Evolutionary conservation across 257 asterid species (phyloP), one percentile per base, ranked within the genome.

Genomic region (Jacaranda copaia): DNA sequence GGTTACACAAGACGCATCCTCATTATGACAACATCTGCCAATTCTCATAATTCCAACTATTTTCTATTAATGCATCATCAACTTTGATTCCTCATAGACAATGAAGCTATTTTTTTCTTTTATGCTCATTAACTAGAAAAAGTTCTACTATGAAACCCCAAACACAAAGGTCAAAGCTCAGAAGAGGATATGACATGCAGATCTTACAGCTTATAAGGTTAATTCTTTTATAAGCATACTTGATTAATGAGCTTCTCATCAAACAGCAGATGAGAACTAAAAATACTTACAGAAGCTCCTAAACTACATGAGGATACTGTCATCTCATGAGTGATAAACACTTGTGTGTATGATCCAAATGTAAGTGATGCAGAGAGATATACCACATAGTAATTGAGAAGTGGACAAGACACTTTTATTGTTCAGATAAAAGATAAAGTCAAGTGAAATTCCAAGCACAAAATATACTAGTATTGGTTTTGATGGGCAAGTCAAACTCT

Each of bases 211-310:
- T 25, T 45, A 75, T 71, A 65, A 72, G 62, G 57, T 52, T 12
- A 67, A n/a, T 55, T 76, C 35, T 46, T 46, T 25, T 39, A 73
- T 74, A 77, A 55, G 69, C 83, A 81, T 87, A 96, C 99, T 97
- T 96, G 96, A 87, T 93, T 94, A 61, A 96, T 89, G 79, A 96
- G 89, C 88, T 93, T 96, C 82, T 90, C 98, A 67, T 93, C 99
- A 73, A 84, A 96, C 74, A 96, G 90, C 52, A 96, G 79, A 68
- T 96, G 94, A 71, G 97, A 91, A 82, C 98, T 96, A 87, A 96
- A 96, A 79, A 96, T 87, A 84, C 97, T 88, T 80, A 87, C 74
- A 80, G 99, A 90, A 70, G 98, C 96, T 85, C 98, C 99, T 72
- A 79, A 74, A 79, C 89, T 89, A 84, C 86, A 84, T 8, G 96